Evolutionary conservation across 257 asterid species (phyloP), one percentile per base, ranked within the genome.

Genomic region (Schizonepeta tenuifolia): DNA sequence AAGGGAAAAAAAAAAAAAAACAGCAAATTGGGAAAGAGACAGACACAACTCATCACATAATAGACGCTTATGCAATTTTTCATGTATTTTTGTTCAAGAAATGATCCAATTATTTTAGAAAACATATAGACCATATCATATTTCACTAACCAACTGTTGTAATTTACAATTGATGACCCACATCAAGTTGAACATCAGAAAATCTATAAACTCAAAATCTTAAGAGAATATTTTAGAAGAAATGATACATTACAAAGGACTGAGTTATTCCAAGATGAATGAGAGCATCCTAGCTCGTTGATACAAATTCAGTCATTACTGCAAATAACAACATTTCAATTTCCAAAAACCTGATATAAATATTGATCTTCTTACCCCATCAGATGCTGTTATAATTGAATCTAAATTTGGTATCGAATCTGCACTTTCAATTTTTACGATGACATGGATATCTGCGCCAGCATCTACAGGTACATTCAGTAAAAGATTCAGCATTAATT

Each of bases 391-490:
- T 41, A 93, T 88, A 44, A 93, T 93, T 24, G 98, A 90, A 74
- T 89, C 90, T 73, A 93, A 74, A 78, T 93, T 93, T 10, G 96
- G 97, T 55, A 93, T 87, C 53, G 98, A 93, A 80, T 93, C 97
- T 38, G 98, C 98, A 79, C 98, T 93, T 83, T 93, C 98, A 73
- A 93, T 90, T 87, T 93, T 93, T 31, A 89, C 96, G 21, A 89
- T 93, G 73, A 93, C 98, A 77, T 93, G 97, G 76, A 93, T 93
- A 68, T 90, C 96, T 40, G 97, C 95, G 50, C 81, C 92, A 67
- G 89, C 87, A 51, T 82, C 86, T 82, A 77, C 78, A 82, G 65
- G 69, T 14, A 69, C 47, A 56, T 47, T 60, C 68, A 22, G 47
- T 36, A 26, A 75, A 49, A 47, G 72, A 65, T 51, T 14, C 49